Percentiles rank a stretch among this genome's conserved stretches.
phyloP scores from a whole-genome alignment of 495 filamentous ascomycete species.

The Aspergillus sclerotiicarbonarius region DNA sequence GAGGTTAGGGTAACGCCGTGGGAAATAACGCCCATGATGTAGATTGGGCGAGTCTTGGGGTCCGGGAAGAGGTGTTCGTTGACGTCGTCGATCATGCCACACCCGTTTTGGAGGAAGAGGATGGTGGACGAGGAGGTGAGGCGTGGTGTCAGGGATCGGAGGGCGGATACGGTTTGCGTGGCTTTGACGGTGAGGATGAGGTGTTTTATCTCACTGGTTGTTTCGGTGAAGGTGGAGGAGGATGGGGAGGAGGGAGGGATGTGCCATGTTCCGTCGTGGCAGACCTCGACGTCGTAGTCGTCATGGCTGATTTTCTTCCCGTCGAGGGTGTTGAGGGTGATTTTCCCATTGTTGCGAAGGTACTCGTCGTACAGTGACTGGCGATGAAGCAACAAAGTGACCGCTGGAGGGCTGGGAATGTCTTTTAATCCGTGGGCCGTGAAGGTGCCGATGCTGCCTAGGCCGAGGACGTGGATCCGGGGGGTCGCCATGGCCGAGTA shows the following conservation, averaged over 20 bases:
- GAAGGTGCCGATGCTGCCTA: constrained; percentile 49
- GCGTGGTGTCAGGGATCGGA: constrained; percentile 53
- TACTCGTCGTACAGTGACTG: constrained; percentile 17
- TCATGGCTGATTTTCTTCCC: neutral
- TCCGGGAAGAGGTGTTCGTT: constrained; percentile 60
- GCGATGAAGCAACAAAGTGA: constrained; percentile 46
- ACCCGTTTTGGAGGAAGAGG: constrained; percentile 68
- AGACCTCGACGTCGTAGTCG: constrained; percentile 13
- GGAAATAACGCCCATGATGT: constrained; percentile 63
- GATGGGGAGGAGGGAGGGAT: too few species aligned
- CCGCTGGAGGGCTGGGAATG: constrained; percentile 41
- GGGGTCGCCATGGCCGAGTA: constrained; percentile 1
- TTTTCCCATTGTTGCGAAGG: constrained; percentile 6
- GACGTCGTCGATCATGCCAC: constrained; percentile 67
- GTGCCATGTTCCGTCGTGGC: constrained; percentile 7
- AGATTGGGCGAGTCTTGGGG: constrained; percentile 56
- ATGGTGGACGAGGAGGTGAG: constrained; percentile 63
- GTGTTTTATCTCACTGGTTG: constrained; percentile 50
- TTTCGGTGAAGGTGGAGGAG: constrained; percentile 5
- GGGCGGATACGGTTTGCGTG: constrained; percentile 47
- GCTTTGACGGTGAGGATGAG: constrained; percentile 66
- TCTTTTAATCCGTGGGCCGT: constrained; percentile 47
- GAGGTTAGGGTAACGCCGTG: constrained; percentile 54
- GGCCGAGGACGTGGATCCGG: constrained; percentile 46
- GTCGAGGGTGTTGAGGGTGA: constrained; percentile 9